These are phyloP conservation scores for Penicillium crustosum DNA, from an alignment of 2,329 filamentous ascomycete species.

Conservation along the genomic window DNA sequence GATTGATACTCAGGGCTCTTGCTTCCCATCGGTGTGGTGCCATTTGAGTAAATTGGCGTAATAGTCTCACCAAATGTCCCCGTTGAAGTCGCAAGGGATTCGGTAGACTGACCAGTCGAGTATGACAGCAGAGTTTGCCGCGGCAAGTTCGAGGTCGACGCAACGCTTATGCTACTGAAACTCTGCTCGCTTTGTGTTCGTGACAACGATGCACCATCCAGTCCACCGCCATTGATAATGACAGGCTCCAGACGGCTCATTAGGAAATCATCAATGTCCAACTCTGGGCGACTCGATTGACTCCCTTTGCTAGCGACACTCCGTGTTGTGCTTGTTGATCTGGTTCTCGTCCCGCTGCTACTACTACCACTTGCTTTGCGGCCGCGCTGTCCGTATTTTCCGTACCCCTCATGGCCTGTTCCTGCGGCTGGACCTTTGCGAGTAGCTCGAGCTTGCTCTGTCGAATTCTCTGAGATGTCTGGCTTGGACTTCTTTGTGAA, in stretches of 20 bases:
- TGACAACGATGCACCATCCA: conserved; percentile 34
- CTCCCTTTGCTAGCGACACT: conserved; percentile 45
- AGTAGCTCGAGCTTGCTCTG: conserved; percentile 56
- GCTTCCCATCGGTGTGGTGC: conserved; percentile 1
- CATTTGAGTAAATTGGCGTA: conserved; percentile 8
- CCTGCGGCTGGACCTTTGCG: conserved; percentile 83
- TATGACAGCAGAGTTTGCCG: conserved; percentile 22
- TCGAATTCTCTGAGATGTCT: conserved; percentile 49
- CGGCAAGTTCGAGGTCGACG: conserved; percentile 28
- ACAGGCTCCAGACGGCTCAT: conserved; percentile 50
- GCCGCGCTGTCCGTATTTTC: conserved; percentile 48
- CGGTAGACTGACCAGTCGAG: conserved; percentile 35
- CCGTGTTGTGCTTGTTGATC: conserved; percentile 43
- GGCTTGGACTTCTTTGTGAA: conserved; percentile 73
- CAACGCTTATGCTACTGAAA: conserved; percentile 34
- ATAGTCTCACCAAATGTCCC: conserved; percentile 22
- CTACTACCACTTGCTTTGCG: conserved; percentile 45
- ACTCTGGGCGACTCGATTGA: conserved; percentile 40
- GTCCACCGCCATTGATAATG: conserved; percentile 49
- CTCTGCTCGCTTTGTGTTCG: conserved; percentile 45
- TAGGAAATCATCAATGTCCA: conserved; percentile 51
- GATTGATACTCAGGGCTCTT: conserved; percentile 11
- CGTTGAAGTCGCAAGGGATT: conserved; percentile 33
- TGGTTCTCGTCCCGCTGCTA: conserved; percentile 40
- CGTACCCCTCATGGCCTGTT: conserved; percentile 79